These are phyloP conservation scores for Salix exigua DNA, from an alignment of 345 rosid genomes.

Conservation along the genomic window DNA sequence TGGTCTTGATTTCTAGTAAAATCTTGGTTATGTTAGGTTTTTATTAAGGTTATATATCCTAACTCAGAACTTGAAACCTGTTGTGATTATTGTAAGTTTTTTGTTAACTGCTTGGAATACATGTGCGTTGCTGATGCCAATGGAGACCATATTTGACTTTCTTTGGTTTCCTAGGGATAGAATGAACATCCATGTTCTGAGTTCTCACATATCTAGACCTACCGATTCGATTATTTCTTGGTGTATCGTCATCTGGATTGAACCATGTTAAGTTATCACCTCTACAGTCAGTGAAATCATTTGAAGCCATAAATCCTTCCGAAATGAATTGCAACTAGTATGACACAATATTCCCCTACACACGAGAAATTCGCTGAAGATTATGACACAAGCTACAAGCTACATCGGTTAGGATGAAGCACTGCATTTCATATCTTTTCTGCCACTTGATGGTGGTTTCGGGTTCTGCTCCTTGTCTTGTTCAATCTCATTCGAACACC, in stretches of 20 bases:
- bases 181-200: neutral
- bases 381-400: neutral
- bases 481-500: constrained; percentile 23
- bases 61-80: too few relatives aligned
- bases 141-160: neutral
- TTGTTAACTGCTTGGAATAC: too few relatives aligned
- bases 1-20: too few relatives aligned
- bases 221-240: too few relatives aligned
- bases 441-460: constrained; percentile 18
- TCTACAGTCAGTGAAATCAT: neutral
- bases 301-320: neutral
- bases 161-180: neutral
- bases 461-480: constrained; percentile 34
- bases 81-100: too few relatives aligned
- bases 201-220: neutral
- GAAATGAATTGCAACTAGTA: neutral
- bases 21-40: too few relatives aligned
- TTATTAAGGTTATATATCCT: fast-evolving
- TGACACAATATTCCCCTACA: neutral
- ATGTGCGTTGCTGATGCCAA: neutral
- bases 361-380: neutral
- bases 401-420: constrained; percentile 7
- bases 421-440: constrained; percentile 25
- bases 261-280: neutral
- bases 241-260: neutral